A percentile compares a stretch with the other conserved stretches of the same genome.
phyloP scores from a whole-genome alignment of 441 rosid genomes.

The Syzygium syzygioides region DNA sequence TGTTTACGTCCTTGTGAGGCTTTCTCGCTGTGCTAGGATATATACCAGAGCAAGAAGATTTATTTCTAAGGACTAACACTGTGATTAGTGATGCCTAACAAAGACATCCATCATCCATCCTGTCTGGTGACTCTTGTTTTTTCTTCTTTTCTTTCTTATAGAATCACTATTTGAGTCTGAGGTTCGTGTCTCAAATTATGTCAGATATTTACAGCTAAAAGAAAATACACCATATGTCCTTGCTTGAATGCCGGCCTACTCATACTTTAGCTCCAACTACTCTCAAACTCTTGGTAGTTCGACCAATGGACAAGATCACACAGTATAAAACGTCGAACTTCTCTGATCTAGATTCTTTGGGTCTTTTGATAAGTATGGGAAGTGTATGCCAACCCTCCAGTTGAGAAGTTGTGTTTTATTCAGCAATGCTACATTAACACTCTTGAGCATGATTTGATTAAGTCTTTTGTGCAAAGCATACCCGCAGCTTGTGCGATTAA shows the following conservation, averaged over 20 bases:
- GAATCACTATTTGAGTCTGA: background rate
- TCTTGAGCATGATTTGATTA: background rate
- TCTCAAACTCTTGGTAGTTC: background rate
- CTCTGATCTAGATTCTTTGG: background rate
- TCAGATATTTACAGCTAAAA: background rate
- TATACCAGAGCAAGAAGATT: background rate
- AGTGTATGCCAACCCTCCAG: background rate
- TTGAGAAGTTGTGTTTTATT: background rate
- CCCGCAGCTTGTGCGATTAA: background rate
- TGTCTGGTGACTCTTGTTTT: background rate
- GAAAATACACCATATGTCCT: accelerated
- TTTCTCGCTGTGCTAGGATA: background rate
- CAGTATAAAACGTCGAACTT: background rate
- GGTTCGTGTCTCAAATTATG: background rate
- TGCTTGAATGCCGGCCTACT: accelerated
- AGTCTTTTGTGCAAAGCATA: background rate
- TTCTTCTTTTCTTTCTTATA: background rate
- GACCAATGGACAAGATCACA: background rate
- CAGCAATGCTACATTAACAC: background rate
- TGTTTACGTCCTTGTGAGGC: background rate
- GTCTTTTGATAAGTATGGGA: background rate
- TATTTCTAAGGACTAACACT: background rate
- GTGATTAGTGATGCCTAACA: accelerated
- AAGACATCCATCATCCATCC: background rate
- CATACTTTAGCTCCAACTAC: background rate